Base-by-base conservation (phyloP, 306 rosid species). In the Lithocarpus polystachyus region DNA sequence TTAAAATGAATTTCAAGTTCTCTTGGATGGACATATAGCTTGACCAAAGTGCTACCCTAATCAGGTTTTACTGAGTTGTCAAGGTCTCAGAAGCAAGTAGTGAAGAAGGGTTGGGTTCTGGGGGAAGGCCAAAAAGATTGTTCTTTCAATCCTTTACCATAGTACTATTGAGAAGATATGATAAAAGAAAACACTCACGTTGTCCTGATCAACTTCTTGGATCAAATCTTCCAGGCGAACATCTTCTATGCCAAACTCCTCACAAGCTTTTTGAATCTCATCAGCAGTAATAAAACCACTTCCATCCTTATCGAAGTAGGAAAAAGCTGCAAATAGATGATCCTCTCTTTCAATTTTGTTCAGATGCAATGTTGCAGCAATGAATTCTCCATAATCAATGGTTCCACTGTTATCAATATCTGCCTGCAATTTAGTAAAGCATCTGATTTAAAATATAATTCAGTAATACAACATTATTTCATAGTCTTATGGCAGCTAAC, bases 191-290 rank as follows among this genome's bases (percentile, higher is more conserved):
- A 14, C 23, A 88, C 98, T 93, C 86, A 93, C 98, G 64, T 93
- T 96, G 75, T 96, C 91, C 73, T 91, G 90, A 82, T 96, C 99
- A 59, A 89, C 90, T 81, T 96, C 99, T 78, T 81, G 88, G 83
- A 96, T 96, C 86, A 91, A 90, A 61, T 96, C 99, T 83, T 93
- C 99, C 43, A 96, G 75, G 73, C 83, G 94, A 60, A 83, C 82
- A 77, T 96, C 98, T 85, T 87, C 91, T 8, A 96, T 35, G 75
- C 99, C 99, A 65, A 96, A 96, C 81, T 96, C 98, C 77, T 90
- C 97, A 73, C 96, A 96, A 37, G 99, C 99, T 85, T 85, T 91
- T 77, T 96, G 93, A 88, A 96, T 97, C 89, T 96, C 99, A 73
- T 96, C 99, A 7, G 75, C 91, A 83, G 99, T 91, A 79, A 93